A percentile compares a stretch with the other conserved stretches of the same genome.
phyloP scores from a whole-genome alignment of 176 grass and related monocot species.

The Poa annua region DNA sequence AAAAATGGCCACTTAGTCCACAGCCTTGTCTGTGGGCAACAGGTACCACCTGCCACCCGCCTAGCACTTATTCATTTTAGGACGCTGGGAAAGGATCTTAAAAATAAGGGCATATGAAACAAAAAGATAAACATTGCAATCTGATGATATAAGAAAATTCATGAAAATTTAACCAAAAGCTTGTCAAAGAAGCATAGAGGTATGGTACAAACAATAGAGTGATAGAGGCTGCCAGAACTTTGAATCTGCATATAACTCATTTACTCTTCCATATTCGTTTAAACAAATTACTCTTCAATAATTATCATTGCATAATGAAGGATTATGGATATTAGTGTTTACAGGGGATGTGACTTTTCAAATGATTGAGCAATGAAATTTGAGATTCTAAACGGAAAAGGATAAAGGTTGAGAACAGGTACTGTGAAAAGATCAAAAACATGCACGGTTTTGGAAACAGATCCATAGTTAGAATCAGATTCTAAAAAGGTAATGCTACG shows the following conservation, averaged over 20 bases:
- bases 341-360: background rate
- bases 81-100: background rate
- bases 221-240: constrained; percentile 6
- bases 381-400: background rate
- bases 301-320: background rate
- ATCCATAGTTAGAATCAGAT: background rate
- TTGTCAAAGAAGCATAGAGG: background rate
- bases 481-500: background rate
- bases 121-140: background rate
- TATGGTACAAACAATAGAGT: background rate
- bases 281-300: background rate
- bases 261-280: too few relatives aligned
- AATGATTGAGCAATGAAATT: background rate
- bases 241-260: background rate
- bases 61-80: background rate
- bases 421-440: background rate
- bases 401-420: background rate
- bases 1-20: background rate
- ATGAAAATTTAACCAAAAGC: background rate
- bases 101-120: background rate
- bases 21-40: background rate
- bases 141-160: background rate
- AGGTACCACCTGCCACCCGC: background rate
- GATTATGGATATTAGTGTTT: background rate
- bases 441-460: background rate